Percentiles rank a stretch among this genome's conserved stretches.
phyloP scores from a whole-genome alignment of 2,329 filamentous ascomycete genomes.

The Diplodia scrobiculata region DNA sequence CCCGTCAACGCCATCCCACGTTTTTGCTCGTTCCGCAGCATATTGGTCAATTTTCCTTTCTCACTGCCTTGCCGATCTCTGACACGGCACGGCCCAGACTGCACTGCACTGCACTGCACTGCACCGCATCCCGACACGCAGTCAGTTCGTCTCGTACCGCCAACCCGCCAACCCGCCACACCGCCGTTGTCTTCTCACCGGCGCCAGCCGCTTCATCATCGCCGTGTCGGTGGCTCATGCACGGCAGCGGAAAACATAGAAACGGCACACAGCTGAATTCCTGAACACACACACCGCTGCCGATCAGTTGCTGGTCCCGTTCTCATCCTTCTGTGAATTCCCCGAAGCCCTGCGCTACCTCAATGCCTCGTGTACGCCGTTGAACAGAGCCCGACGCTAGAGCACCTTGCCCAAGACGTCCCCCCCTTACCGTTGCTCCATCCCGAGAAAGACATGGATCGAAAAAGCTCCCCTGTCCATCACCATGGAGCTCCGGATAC shows the following conservation, averaged over 20 bases:
- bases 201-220: background rate
- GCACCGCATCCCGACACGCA: background rate
- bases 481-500: background rate
- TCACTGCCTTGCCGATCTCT: slow-evolving; percentile 5
- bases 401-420: background rate
- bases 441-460: background rate
- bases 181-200: background rate
- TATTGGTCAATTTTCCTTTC: background rate
- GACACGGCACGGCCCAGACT: background rate
- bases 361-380: background rate
- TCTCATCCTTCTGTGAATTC: background rate
- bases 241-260: background rate
- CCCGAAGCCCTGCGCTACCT: background rate
- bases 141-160: background rate
- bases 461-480: background rate
- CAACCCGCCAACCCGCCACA: background rate
- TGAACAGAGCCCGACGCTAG: background rate
- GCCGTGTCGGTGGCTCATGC: background rate
- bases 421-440: background rate
- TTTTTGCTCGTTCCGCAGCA: background rate
- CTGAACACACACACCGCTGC: background rate
- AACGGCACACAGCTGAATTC: background rate
- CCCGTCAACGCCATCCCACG: slow-evolving; percentile 11
- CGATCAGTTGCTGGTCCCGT: background rate
- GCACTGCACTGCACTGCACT: background rate